A percentile compares a stretch with the other conserved stretches of the same genome.
Conservation (phyloP, 345 rosid species). For the Triadica sebifera region DNA sequence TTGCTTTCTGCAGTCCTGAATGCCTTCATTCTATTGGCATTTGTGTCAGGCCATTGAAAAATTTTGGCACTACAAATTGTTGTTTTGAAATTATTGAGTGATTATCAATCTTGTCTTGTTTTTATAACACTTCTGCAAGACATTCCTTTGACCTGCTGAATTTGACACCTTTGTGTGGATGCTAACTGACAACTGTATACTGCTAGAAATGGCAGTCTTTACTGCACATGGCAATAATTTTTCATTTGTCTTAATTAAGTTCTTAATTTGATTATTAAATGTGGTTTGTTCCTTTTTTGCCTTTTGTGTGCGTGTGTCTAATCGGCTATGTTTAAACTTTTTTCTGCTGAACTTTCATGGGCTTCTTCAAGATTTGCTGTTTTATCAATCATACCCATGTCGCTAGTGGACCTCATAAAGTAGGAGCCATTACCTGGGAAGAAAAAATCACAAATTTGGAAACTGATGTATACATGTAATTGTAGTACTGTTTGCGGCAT, state of each 20-base stretch:
- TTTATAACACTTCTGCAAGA: neutral
- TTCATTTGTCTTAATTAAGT: neutral
- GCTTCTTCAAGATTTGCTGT: no score
- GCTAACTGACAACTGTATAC: neutral
- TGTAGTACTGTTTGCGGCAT: no score
- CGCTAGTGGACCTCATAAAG: no score
- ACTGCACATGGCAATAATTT: neutral
- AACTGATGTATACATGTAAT: no score
- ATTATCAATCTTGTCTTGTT: neutral
- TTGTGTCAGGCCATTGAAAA: neutral
- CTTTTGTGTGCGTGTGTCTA: neutral
- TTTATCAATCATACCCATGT: no score
- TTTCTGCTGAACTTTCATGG: no score
- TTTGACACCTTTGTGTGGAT: neutral
- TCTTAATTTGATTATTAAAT: neutral
- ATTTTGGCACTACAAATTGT: neutral
- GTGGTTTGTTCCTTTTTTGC: neutral
- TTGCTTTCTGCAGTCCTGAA: neutral
- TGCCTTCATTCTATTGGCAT: slow-evolving; percentile 8
- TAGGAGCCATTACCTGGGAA: no score
- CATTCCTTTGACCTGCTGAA: neutral
- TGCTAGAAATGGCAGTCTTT: neutral
- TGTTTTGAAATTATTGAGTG: neutral
- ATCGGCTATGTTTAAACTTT: no score
- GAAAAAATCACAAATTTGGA: no score